Evolutionary conservation across 768 basidiomycete genomes (phyloP), one percentile per base, ranked within the genome.

Genomic region (Rhodosporidiobolus sp.): DNA sequence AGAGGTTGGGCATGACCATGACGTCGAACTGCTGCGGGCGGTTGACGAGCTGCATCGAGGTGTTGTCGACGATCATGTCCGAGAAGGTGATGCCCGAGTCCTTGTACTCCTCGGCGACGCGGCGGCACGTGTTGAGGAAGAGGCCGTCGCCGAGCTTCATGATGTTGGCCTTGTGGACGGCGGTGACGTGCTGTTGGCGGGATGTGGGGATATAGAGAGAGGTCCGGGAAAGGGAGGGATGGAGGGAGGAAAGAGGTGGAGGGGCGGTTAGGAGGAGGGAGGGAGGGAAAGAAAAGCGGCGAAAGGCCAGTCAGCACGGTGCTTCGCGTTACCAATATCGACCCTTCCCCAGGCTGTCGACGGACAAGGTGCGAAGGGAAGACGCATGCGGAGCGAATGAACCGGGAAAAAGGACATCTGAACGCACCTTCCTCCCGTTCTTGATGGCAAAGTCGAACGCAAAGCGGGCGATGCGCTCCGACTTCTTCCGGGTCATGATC

Each of bases 151-250:
- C 95, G 78, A 79, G 89, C 83, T 99, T 99, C 96, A 99, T 99
- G 85, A 99, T 99, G 85, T 98, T 98, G 79, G 96, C 96, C 84
- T 99, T 99, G 88, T 99, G 96, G 56, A 99, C 94, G 80, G 94
- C 97, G 53, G 96, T 99, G 77, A 99, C 95, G 90, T 95, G 98
- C 93, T 95, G 73, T 50, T 24, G 54, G 17, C 12, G 22, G 30
- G 28, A 43, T 35, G 57, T 49, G 46, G 55, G 34, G 49, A 24
- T 24, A 28, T 35, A 5, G 60, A 35, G 30, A 34, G 19, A 67
- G 52, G 16, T 24, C 28, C 43, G n/a, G 45, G 24, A 34, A 12
- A 56, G 32, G 55, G n/a, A 32, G n/a, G 26, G 26, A 54, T 22
- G 38, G 58, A 52, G 38, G 52, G 45, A 60, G 26, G 35, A 38